A percentile compares a stretch with the other conserved stretches of the same genome.
Evolutionary conservation across 371 early-diverging fungal genomes (phyloP).

Genomic region (Lichtheimia ramosa): DNA sequence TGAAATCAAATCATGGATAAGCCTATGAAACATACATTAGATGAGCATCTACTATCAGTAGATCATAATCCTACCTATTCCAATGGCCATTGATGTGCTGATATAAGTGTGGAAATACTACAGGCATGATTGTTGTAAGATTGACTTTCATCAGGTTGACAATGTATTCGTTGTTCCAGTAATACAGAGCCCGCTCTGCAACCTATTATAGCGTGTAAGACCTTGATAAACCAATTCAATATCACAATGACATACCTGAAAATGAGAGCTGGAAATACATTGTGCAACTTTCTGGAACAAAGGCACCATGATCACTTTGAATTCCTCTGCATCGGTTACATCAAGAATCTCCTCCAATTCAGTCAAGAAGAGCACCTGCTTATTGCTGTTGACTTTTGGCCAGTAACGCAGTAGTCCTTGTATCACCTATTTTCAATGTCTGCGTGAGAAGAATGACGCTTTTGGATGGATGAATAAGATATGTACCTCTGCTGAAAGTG

Average conservation of each 20-base stretch:
- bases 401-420: conserved; percentile 89
- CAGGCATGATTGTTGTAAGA: conserved; percentile 85
- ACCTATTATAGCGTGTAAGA: conserved; percentile 46
- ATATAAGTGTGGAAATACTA: conserved; percentile 90
- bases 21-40: conserved; percentile 40
- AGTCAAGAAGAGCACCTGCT: conserved; percentile 97
- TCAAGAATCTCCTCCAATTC: conserved; percentile 96
- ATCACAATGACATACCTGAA: conserved; percentile 70
- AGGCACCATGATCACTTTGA: conserved; percentile 83
- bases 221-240: too few species aligned
- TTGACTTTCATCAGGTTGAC: conserved; percentile 91
- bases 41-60: not conserved
- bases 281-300: conserved; percentile 88
- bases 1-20: conserved; percentile 92
- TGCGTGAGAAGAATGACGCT: not conserved
- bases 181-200: conserved; percentile 95
- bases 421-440: conserved; percentile 59
- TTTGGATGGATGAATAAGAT: not conserved
- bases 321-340: conserved; percentile 88
- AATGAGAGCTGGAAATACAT: conserved; percentile 94
- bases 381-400: conserved; percentile 97
- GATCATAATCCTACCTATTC: conserved; percentile 74
- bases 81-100: conserved; percentile 93
- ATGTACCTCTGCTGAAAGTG: conserved; percentile 81
- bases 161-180: conserved; percentile 98